Evolutionary conservation across 148 eudicot species (phyloP), one percentile per base, ranked within the genome.

Genomic region (Chenopodium suecicum): DNA sequence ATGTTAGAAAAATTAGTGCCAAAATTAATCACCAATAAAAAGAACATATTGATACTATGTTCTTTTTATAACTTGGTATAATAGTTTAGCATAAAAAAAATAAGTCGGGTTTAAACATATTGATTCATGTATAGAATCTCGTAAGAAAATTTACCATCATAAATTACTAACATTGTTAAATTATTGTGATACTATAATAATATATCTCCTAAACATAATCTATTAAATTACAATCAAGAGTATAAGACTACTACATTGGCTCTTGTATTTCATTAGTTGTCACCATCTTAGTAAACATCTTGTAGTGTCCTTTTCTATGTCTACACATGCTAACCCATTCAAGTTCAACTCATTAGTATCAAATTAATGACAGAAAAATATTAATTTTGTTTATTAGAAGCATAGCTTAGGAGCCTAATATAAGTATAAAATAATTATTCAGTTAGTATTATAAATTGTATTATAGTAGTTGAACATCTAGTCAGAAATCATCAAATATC

Each of bases 401-500:
- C 25, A 20, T 62, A 62, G 66, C 66, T 20, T 62, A 62, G 66
- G 66, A 7, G 25, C n/a, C 23, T 62, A 22, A 62, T 62, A 58
- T 1, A 58, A 58, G 56, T 41, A 41, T 50, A 50, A 48, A 5
- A 4, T 58, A 62, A 4, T 17, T 62, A 22, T 62, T 56, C 17
- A 56, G 17, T 56, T 56, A 56, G 6, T 62, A 7, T 9, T 41
- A n/a, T 20, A 41, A 67, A 29, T 72, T 72, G 56, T 72, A 72
- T 6, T 4, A 72, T 1, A 27, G 23, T 70, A 70, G 75, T 79
- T 79, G 75, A 54, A 70, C 52, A 70, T 70, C 81, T 79, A 79
- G 81, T 79, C 81, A 70, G 20, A n/a, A 3, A 22, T 70, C 75
- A 79, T 52, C 34, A 69, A 77, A 52, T 79, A n/a, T 12, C 14